Evolutionary conservation across 106 monocot species (phyloP).

Genomic region (Dendrobium catenatum): DNA sequence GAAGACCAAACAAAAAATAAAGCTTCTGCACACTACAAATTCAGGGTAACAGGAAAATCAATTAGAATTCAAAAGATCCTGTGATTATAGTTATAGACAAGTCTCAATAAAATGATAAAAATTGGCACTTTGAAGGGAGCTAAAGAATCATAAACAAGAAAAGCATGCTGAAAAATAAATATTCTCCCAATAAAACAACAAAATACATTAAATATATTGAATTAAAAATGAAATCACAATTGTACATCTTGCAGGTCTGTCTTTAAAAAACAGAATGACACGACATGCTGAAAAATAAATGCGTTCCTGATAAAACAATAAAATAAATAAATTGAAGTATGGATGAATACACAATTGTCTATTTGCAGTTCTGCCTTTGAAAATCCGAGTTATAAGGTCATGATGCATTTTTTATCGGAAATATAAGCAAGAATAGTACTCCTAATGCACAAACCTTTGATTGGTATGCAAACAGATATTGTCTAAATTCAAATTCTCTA

Average conservation of each 20-base stretch:
- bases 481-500: slow-evolving; percentile 97
- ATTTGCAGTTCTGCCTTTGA: not conserved
- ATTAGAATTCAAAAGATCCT: not conserved
- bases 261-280: not conserved
- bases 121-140: not conserved
- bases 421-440: not conserved
- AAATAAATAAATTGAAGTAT: not conserved
- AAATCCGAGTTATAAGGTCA: not conserved
- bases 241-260: not conserved
- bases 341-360: not conserved
- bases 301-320: not conserved
- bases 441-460: slow-evolving; percentile 52
- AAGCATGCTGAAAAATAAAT: not conserved
- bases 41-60: not conserved
- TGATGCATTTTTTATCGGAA: not conserved
- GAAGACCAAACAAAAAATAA: not conserved
- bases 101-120: not conserved
- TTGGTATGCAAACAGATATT: slow-evolving; percentile 91
- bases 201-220: not conserved
- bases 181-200: not conserved
- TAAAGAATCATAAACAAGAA: not conserved
- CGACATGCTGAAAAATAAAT: not conserved
- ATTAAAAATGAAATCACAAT: not conserved
- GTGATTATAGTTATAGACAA: not conserved
- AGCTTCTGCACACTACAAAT: not conserved